phyloP scores from a whole-genome alignment of 345 rosid genomes.

The Eucalyptus cloeziana region DNA sequence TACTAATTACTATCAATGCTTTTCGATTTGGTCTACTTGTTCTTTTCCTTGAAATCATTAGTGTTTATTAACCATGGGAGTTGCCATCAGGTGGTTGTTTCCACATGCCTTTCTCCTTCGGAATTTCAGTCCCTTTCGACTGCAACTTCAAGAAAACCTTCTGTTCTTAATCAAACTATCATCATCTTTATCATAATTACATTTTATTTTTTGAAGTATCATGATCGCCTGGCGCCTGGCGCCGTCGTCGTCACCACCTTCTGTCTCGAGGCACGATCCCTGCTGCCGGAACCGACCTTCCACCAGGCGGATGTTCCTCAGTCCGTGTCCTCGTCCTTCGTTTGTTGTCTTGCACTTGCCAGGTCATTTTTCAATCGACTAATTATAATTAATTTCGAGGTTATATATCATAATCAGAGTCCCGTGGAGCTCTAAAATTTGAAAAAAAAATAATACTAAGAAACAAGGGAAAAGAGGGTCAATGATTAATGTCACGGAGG shows the following conservation, averaged over 20 bases:
- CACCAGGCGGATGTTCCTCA: not conserved
- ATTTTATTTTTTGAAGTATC: no score
- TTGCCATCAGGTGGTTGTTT: not conserved
- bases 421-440: not conserved
- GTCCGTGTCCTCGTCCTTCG: not conserved
- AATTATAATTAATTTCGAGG: not conserved
- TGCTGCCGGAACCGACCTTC: not conserved
- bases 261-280: not conserved
- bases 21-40: not conserved
- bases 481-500: not conserved
- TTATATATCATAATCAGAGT: not conserved
- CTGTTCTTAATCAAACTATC: not conserved
- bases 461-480: not conserved
- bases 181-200: not conserved
- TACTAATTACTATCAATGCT: not conserved
- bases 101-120: not conserved
- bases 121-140: not conserved
- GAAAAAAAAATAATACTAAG: not conserved
- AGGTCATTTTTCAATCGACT: not conserved
- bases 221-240: not conserved
- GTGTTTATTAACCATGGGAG: not conserved
- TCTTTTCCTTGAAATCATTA: not conserved
- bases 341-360: not conserved
- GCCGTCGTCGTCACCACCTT: not conserved
- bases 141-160: not conserved